Base-by-base conservation (phyloP, 2,329 filamentous ascomycete species). In the Fusarium napiforme region DNA sequence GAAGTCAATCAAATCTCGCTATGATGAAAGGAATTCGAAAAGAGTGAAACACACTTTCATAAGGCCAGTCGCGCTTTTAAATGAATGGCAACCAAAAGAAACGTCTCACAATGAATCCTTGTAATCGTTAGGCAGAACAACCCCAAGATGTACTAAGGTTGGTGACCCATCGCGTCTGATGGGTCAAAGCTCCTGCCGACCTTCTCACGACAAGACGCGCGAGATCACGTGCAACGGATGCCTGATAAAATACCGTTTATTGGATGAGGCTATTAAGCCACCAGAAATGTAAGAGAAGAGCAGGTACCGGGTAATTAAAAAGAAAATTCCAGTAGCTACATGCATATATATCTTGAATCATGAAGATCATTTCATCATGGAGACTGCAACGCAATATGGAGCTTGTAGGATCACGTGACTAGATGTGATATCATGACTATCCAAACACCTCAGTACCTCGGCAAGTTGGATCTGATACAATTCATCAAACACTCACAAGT, bases 381-480 rank as follows among this genome's bases (percentile, higher is more conserved):
- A 32, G 16, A 21, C 28, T 66, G n/a, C 60, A 42, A 36, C 15
- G 23, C 8, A 10, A 18, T 43, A 47, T 26, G n/a, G 21, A 45
- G n/a, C n/a, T 21, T 21, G 28, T 10, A 3, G 1, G 16, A 23
- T 76, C 81, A 82, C 79, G 81, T 82, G 81, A 79, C 36, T 21
- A 37, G 36, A 80, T 75, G 79, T 82, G 80, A 78, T 53, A 69
- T 69, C 67, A 69, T 69, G 60, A 70, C 37, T 47, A 47, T 50
- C 32, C 32, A 59, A 59, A 59, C 56, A 59, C 32, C 56, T 50
- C 56, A 47, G 42, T 42, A 50, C 60, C 60, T 75, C 60, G 40
- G 61, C 59, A 70, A 67, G 52, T 52, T 70, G 36, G 55, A 64
- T 36, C 64, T 67, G n/a, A 62, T 63, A 47, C 15, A 55, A 30